A percentile compares a stretch with the other conserved stretches of the same genome.
These are phyloP conservation scores for Mucor racemosus DNA, from an alignment of 371 early-diverging fungal genomes.

Conservation along the genomic window DNA sequence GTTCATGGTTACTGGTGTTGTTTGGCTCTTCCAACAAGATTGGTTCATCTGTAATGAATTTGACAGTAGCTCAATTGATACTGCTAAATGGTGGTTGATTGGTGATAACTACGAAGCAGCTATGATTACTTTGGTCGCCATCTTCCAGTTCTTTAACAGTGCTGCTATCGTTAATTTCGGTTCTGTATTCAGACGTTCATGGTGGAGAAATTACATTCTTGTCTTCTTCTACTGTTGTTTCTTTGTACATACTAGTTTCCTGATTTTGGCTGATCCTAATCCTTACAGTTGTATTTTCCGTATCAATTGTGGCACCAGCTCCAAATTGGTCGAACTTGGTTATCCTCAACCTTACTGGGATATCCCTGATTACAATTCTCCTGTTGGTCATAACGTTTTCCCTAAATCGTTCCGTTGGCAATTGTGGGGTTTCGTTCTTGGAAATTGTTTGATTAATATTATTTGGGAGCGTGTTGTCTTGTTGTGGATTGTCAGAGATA, in stretches of 20 bases:
- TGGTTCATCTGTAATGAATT: conserved; percentile 83
- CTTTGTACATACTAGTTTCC: conserved; percentile 57
- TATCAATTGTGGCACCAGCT: conserved; percentile 74
- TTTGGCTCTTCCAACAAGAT: conserved; percentile 61
- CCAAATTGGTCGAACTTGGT: conserved; percentile 50
- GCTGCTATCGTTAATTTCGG: conserved; percentile 80
- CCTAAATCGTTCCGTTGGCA: conserved; percentile 69
- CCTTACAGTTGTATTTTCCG: conserved; percentile 74
- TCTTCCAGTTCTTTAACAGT: conserved; percentile 74
- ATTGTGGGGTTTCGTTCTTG: conserved; percentile 54
- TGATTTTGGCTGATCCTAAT: conserved; percentile 73
- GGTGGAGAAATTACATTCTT: conserved; percentile 66
- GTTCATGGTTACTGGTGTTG: conserved; percentile 51
- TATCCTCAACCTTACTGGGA: conserved; percentile 53
- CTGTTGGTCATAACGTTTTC: conserved; percentile 72
- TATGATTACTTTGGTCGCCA: conserved; percentile 60
- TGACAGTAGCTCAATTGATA: conserved; percentile 67
- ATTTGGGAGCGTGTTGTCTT: conserved; percentile 60
- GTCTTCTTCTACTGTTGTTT: conserved; percentile 59
- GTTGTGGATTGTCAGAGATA: conserved; percentile 53
- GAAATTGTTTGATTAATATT: conserved; percentile 44
- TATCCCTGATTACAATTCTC: conserved; percentile 64
- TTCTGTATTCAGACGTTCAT: conserved; percentile 64
- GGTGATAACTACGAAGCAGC: conserved; percentile 83
- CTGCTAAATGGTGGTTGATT: conserved; percentile 81